These are phyloP conservation scores for Viola pubescens DNA, from an alignment of 441 rosid genomes.

Conservation along the genomic window DNA sequence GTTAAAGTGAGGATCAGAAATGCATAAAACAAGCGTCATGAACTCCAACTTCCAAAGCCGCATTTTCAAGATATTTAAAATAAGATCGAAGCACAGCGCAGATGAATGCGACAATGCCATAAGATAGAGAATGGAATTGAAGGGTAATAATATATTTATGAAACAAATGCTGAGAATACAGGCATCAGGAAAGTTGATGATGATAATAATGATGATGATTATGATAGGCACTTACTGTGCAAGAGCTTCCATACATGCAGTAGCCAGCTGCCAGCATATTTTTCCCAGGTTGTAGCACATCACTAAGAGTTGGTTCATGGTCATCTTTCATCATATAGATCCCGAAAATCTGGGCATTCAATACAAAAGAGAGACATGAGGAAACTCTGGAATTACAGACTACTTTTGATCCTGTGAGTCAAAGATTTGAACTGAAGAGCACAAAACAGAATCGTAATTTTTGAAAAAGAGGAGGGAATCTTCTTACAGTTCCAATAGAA, in stretches of 20 bases:
- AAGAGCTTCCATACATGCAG: slow-evolving; percentile 99
- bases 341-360: slow-evolving; percentile 74
- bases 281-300: slow-evolving; percentile 83
- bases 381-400: slow-evolving; percentile 16
- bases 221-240: slow-evolving; percentile 51
- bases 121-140: too few relatives aligned
- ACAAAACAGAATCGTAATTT: not conserved
- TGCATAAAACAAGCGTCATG: not conserved
- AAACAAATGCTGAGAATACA: too few relatives aligned
- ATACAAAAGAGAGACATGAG: slow-evolving; percentile 18
- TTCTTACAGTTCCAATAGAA: slow-evolving; percentile 86
- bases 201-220: not conserved
- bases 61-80: not conserved
- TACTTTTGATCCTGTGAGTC: slow-evolving; percentile 4
- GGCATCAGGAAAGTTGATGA: too few relatives aligned
- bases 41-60: not conserved
- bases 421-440: slow-evolving; percentile 5
- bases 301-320: slow-evolving; percentile 67
- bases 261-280: slow-evolving; percentile 95
- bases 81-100: too few relatives aligned
- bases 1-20: not conserved
- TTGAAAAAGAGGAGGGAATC: slow-evolving; percentile 1
- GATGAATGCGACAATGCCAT: too few relatives aligned
- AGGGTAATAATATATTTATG: too few relatives aligned
- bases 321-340: slow-evolving; percentile 62